Evolutionary conservation across 2,329 filamentous ascomycete species (phyloP).

Genomic region (Ophiocordyceps australis): DNA sequence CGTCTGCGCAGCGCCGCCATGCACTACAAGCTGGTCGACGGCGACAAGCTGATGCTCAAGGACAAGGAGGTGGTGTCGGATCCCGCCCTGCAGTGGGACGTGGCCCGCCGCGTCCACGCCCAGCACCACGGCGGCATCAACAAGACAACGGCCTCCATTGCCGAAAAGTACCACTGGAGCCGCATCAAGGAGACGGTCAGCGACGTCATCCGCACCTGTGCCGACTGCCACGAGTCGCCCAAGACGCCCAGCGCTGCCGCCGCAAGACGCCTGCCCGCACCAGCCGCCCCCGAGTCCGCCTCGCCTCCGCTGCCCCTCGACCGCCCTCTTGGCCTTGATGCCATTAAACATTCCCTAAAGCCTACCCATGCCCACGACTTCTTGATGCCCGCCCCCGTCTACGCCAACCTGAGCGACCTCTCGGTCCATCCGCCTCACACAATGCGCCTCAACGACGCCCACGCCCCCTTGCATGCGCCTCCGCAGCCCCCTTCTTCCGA

Average conservation of each 20-base stretch:
- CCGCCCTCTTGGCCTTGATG: background rate
- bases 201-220: slow-evolving; percentile 81
- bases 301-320: background rate
- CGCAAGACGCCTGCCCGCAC: slow-evolving; percentile 5
- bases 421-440: slow-evolving; percentile 20
- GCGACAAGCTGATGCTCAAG: slow-evolving; percentile 84
- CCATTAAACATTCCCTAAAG: too few relatives aligned
- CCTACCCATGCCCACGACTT: slow-evolving; percentile 9
- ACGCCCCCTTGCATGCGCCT: slow-evolving; percentile 29
- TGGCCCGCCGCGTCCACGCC: slow-evolving; percentile 61
- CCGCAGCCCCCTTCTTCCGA: slow-evolving; percentile 20
- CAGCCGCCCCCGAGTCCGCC: background rate
- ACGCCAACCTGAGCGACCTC: slow-evolving; percentile 29
- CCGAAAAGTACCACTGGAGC: slow-evolving; percentile 92
- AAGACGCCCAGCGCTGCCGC: slow-evolving; percentile 27
- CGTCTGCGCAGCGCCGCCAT: slow-evolving; percentile 83
- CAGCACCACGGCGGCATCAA: slow-evolving; percentile 82
- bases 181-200: slow-evolving; percentile 95
- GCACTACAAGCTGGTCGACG: slow-evolving; percentile 71
- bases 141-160: slow-evolving; percentile 89
- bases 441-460: slow-evolving; percentile 15
- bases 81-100: slow-evolving; percentile 76
- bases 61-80: slow-evolving; percentile 95
- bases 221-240: slow-evolving; percentile 67
- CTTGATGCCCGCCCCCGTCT: slow-evolving; percentile 14